phyloP scores from a whole-genome alignment of 164 flowering plant species.

The Protea cynaroides region DNA sequence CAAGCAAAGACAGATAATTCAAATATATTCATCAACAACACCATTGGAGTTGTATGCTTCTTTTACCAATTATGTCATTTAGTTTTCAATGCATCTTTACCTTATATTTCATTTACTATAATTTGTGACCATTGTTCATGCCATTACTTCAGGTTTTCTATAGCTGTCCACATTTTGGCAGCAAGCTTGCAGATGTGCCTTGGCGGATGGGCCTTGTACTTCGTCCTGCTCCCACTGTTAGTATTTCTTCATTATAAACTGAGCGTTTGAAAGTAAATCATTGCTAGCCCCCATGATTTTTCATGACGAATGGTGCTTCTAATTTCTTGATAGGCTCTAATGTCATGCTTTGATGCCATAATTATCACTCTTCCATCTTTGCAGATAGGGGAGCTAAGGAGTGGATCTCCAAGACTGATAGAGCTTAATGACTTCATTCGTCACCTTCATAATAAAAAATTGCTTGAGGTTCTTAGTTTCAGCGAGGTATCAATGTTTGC shows the following conservation, averaged over 20 bases:
- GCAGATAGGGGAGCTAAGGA: constrained; percentile 90
- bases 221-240: constrained; percentile 93
- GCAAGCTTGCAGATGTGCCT: constrained; percentile 98
- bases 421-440: constrained; percentile 85
- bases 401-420: constrained; percentile 79
- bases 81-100: background rate
- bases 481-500: constrained; percentile 61
- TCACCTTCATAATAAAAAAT: constrained; percentile 65
- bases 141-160: constrained; percentile 72
- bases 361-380: constrained; percentile 6
- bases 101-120: constrained; percentile 1
- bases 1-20: constrained; percentile 67
- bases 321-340: background rate
- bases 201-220: constrained; percentile 96
- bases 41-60: constrained; percentile 74
- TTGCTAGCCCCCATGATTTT: background rate
- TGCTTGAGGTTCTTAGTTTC: constrained; percentile 91
- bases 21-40: constrained; percentile 67
- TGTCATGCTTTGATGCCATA: background rate
- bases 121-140: background rate
- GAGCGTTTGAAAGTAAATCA: background rate
- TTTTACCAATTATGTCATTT: background rate
- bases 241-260: constrained; percentile 22
- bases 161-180: constrained; percentile 99
- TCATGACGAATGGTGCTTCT: background rate